Base-by-base conservation (phyloP, 1,139 yeast genomes). In the Suhomyces coccinellae region DNA sequence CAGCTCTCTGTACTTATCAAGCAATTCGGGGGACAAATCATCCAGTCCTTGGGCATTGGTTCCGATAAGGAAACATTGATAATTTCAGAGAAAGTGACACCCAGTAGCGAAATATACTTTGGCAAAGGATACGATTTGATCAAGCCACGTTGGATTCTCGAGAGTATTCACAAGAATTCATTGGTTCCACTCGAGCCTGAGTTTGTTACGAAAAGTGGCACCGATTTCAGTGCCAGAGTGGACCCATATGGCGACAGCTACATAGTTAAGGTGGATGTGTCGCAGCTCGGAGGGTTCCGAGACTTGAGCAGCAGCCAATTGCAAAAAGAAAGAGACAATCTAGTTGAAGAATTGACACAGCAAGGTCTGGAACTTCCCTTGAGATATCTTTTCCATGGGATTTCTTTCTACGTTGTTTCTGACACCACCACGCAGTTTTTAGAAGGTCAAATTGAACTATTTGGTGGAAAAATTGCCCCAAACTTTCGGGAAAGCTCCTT, bases 81-180 rank as follows among this genome's bases (percentile, higher is more conserved):
- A 4, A 48, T 62, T 3, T 54, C 60, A 6, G 62, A 60, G 33
- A 49, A 49, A n/a, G 38, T 41, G 10, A 48, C 58, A 2, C 66
- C 65, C 2, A 49, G 55, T 41, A 37, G 61, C 7, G 61, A 64
- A 9, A 65, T 69, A 0, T 63, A 81, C 41, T 57, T 70, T 4
- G 61, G 69, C 5, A 59, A 70, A 30, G 84, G 83, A 0, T 76
- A 72, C 52, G 88, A 85, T 55, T 70, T 91, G 1, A 58, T 89
- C 7, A 73, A 66, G 44, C 91, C 95, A 1, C 63, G 64, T 15
- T 93, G 97, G 96, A 61, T 89, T 7, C 67, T 80, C 38, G 90
- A 87, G 52, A 82, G 95, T 54, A 66, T 87, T 3, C 56, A 64
- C 12, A 62, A 70, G 16, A 56, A 64, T 0, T 50, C 57, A 2